Conservation (phyloP, 345 rosid genomes). For the Triadica sebifera region DNA sequence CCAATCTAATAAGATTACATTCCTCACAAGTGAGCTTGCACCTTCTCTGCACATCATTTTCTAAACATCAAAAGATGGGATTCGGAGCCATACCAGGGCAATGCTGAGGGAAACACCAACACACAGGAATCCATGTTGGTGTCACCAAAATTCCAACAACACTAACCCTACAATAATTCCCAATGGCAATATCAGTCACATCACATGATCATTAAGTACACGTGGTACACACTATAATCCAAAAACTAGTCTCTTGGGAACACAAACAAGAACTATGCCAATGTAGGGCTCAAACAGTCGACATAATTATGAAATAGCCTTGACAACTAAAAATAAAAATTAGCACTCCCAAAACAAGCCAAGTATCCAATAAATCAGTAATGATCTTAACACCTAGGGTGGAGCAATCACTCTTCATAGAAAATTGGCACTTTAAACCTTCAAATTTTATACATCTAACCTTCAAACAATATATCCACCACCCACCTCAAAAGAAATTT, state of each 20-base stretch:
- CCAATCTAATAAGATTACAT: conserved; percentile 8
- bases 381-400: neutral
- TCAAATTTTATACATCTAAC: conserved; percentile 5
- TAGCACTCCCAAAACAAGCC: conserved; percentile 15
- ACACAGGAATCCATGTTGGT: conserved; percentile 50
- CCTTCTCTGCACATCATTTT: conserved; percentile 30
- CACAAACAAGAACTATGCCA: conserved; percentile 2
- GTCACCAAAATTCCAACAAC: conserved; percentile 49
- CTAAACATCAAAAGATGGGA: conserved; percentile 36
- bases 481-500: conserved; percentile 21
- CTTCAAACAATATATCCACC: conserved; percentile 8
- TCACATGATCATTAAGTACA: conserved; percentile 28
- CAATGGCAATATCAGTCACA: conserved; percentile 42
- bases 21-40: conserved; percentile 19
- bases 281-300: conserved; percentile 6
- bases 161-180: conserved; percentile 66
- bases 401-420: conserved; percentile 12
- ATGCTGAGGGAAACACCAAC: conserved; percentile 57
- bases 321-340: conserved; percentile 5
- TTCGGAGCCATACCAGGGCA: conserved; percentile 57
- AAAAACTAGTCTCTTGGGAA: conserved; percentile 24
- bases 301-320: neutral
- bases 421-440: conserved; percentile 11
- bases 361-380: conserved; percentile 19
- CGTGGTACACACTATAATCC: conserved; percentile 25